These are phyloP conservation scores for Russula sp. DNA, from an alignment of 768 basidiomycete species.

Conservation along the genomic window DNA sequence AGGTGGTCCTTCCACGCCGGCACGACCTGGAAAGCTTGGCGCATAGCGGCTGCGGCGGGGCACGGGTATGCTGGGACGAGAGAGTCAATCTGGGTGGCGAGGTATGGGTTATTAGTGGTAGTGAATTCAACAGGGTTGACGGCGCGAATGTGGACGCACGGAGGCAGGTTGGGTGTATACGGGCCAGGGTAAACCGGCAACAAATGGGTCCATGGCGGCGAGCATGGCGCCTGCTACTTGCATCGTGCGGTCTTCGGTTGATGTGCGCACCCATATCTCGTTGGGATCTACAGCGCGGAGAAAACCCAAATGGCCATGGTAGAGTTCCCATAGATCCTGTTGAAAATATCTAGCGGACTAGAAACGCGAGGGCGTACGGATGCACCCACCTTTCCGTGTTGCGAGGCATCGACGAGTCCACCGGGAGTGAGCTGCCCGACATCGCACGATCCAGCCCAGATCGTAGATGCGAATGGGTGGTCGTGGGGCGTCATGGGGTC, in stretches of 20 bases:
- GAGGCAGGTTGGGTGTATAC: slow-evolving; percentile 45
- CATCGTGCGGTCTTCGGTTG: slow-evolving; percentile 47
- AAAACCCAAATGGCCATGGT: slow-evolving; percentile 40
- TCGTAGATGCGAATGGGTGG: slow-evolving; percentile 45
- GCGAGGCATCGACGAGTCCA: slow-evolving; percentile 45
- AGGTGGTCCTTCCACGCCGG: slow-evolving; percentile 50
- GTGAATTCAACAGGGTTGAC: not conserved
- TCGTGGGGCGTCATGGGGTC: slow-evolving; percentile 39
- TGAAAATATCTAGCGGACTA: not conserved
- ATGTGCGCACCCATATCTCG: slow-evolving; percentile 46
- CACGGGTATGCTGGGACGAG: slow-evolving; percentile 47
- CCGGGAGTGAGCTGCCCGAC: slow-evolving; percentile 46
- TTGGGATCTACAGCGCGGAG: slow-evolving; percentile 37
- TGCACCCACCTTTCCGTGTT: slow-evolving; percentile 43
- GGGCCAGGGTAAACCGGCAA: slow-evolving; percentile 38
- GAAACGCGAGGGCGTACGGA: not conserved
- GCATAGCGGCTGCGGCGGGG: slow-evolving; percentile 42
- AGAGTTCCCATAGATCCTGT: slow-evolving; percentile 50
- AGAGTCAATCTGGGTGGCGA: slow-evolving; percentile 44
- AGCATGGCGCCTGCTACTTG: slow-evolving; percentile 48
- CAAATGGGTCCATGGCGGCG: slow-evolving; percentile 44
- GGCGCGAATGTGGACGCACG: slow-evolving; percentile 34
- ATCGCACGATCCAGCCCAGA: slow-evolving; percentile 52
- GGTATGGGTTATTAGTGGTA: not conserved
- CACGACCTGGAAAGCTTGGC: slow-evolving; percentile 44